A percentile compares a stretch with the other conserved stretches of the same genome.
phyloP scores from a whole-genome alignment of 2,329 filamentous ascomycete species.

The Periconia macrospinosa region DNA sequence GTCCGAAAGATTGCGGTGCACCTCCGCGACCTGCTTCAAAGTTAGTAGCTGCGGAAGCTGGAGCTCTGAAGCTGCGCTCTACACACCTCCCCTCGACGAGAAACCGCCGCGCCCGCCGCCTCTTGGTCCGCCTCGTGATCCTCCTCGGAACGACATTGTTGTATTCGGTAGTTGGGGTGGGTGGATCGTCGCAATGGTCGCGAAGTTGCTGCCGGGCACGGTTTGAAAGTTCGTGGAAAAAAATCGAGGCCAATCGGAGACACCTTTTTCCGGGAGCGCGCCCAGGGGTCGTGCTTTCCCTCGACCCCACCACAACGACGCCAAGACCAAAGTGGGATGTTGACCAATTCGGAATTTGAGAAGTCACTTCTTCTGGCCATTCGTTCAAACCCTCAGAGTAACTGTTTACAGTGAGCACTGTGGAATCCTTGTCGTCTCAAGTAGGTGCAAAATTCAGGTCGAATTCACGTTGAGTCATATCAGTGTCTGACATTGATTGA shows the following conservation, averaged over 20 bases:
- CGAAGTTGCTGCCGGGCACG: constrained; percentile 15
- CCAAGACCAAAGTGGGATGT: constrained; percentile 13
- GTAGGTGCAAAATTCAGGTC: not conserved
- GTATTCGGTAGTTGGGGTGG: constrained; percentile 7
- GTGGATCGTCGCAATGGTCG: constrained; percentile 28
- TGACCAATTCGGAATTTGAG: not conserved
- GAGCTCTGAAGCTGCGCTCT: constrained; percentile 16
- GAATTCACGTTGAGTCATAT: constrained; percentile 7
- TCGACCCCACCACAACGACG: constrained; percentile 19
- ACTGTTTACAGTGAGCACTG: constrained; percentile 2
- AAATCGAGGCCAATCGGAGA: constrained; percentile 29
- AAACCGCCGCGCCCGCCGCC: constrained; percentile 57
- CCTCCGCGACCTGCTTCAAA: constrained; percentile 39
- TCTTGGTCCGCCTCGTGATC: constrained; percentile 41
- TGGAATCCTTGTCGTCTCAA: not conserved
- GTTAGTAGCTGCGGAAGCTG: constrained; percentile 30
- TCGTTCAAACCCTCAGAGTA: not conserved
- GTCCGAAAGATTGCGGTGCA: constrained; percentile 46
- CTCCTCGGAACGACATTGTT: constrained; percentile 65
- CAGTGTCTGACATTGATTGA: constrained; percentile 20
- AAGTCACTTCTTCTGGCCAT: not conserved
- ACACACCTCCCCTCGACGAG: constrained; percentile 53
- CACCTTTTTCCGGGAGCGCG: constrained; percentile 22
- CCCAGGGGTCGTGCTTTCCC: constrained; percentile 15
- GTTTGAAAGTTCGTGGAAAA: constrained; percentile 26